A percentile compares a stretch with the other conserved stretches of the same genome.
Conservation (phyloP, 2,329 filamentous ascomycete genomes). For the Pseudocercospora fijiensis region DNA sequence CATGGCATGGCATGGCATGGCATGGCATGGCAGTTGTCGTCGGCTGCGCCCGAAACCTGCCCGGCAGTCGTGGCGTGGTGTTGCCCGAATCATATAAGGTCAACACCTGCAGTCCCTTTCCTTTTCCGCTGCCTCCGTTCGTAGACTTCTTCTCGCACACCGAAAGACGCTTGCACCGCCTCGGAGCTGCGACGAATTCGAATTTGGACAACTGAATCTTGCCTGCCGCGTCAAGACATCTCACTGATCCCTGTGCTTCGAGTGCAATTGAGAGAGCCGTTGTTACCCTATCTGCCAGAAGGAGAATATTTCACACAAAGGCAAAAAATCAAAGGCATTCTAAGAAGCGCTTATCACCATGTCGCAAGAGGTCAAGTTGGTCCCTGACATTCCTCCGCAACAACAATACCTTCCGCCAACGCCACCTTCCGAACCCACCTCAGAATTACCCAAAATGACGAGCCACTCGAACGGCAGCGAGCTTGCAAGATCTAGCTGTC, state of each 20-base stretch:
- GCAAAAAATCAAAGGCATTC: not conserved
- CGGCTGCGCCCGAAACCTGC: constrained; percentile 1
- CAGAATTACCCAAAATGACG: constrained; percentile 23
- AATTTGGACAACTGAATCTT: not conserved
- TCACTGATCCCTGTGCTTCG: not conserved
- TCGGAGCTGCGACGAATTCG: no score
- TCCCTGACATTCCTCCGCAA: constrained; percentile 4
- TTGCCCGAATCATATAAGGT: constrained; percentile 15
- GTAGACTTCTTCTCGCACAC: not conserved
- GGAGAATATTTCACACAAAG: not conserved
- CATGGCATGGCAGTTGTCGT: constrained; percentile 3
- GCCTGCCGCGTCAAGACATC: not conserved
- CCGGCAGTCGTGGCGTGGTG: constrained; percentile 14
- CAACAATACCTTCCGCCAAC: constrained; percentile 24
- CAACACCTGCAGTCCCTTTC: not conserved
- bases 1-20: no score
- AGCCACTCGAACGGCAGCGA: constrained; percentile 6
- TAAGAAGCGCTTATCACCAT: constrained; percentile 7
- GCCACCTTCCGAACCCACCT: constrained; percentile 25
- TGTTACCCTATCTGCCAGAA: not conserved
- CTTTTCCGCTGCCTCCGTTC: not conserved
- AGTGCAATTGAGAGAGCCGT: not conserved
- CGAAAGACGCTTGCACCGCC: not conserved
- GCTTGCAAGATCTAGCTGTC: constrained; percentile 25
- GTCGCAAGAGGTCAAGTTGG: constrained; percentile 7